A percentile compares a stretch with the other conserved stretches of the same genome.
These are phyloP conservation scores for Ramaria sp. DNA, from an alignment of 768 basidiomycete species.

Conservation along the genomic window DNA sequence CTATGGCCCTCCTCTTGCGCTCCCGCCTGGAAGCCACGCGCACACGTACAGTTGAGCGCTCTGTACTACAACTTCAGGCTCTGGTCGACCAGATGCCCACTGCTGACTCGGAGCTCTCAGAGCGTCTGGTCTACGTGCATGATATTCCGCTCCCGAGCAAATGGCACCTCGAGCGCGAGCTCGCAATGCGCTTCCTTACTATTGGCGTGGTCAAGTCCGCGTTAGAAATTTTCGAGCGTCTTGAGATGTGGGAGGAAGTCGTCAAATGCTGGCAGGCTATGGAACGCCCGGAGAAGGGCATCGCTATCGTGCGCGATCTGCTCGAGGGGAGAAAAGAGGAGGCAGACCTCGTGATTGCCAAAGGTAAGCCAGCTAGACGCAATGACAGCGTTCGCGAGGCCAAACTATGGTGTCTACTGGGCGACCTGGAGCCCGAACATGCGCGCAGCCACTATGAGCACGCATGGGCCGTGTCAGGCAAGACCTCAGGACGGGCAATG, in stretches of 20 bases:
- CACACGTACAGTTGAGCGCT: conserved; percentile 87
- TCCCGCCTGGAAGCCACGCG: conserved; percentile 83
- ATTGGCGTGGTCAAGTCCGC: conserved; percentile 87
- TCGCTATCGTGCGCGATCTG: conserved; percentile 74
- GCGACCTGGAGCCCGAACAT: conserved; percentile 73
- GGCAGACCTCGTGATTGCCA: conserved; percentile 55
- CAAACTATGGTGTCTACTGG: conserved; percentile 91
- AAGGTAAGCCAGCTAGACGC: conserved; percentile 39
- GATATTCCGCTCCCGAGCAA: conserved; percentile 73
- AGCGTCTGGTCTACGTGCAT: conserved; percentile 75
- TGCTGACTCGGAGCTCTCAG: conserved; percentile 59
- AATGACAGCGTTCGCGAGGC: conserved; percentile 68
- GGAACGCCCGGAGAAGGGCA: conserved; percentile 69
- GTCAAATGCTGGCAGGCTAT: conserved; percentile 78
- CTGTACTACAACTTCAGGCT: conserved; percentile 87
- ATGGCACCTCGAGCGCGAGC: conserved; percentile 91
- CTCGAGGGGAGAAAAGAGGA: conserved; percentile 80
- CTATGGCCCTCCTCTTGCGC: conserved; percentile 89
- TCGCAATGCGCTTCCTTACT: conserved; percentile 72
- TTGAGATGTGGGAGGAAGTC: conserved; percentile 99
- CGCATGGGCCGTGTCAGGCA: conserved; percentile 76
- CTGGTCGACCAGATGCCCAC: conserved; percentile 96
- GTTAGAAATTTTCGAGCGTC: conserved; percentile 82
- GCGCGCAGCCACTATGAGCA: conserved; percentile 65
- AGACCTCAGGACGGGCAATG: conserved; percentile 83